Evolutionary conservation across 768 basidiomycete genomes (phyloP).

Genomic region (Kockovaella imperatae): DNA sequence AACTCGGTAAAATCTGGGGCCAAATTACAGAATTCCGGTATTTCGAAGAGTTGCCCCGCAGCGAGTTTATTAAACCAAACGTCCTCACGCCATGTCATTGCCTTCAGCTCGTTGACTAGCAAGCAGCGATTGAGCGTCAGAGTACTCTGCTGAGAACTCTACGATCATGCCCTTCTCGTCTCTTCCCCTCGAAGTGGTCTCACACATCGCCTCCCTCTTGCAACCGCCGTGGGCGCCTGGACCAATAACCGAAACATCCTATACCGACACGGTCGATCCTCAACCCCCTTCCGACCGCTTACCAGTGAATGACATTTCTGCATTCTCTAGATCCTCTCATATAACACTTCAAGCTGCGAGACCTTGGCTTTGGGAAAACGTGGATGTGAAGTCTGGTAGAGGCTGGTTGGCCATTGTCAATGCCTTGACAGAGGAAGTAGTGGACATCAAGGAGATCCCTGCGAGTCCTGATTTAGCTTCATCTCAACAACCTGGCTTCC

Average conservation of each 20-base stretch:
- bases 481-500: neutral
- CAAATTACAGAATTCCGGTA: no score
- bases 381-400: conserved; percentile 35
- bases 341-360: conserved; percentile 27
- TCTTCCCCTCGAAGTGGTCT: conserved; percentile 35
- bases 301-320: conserved; percentile 12
- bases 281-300: conserved; percentile 8
- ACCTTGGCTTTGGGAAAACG: conserved; percentile 43
- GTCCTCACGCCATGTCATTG: no score
- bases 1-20: no score
- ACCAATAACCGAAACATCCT: neutral
- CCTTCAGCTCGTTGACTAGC: no score
- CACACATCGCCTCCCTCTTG: conserved; percentile 28
- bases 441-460: conserved; percentile 7
- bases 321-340: conserved; percentile 12
- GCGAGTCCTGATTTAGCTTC: neutral
- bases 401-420: conserved; percentile 44
- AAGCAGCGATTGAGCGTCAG: no score
- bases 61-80: no score
- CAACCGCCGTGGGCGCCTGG: conserved; percentile 19
- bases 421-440: conserved; percentile 40
- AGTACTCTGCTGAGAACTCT: no score
- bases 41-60: no score
- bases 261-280: conserved; percentile 24
- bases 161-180: no score